phyloP scores from a whole-genome alignment of 257 asterid genomes.

The Voacanga thouarsii region DNA sequence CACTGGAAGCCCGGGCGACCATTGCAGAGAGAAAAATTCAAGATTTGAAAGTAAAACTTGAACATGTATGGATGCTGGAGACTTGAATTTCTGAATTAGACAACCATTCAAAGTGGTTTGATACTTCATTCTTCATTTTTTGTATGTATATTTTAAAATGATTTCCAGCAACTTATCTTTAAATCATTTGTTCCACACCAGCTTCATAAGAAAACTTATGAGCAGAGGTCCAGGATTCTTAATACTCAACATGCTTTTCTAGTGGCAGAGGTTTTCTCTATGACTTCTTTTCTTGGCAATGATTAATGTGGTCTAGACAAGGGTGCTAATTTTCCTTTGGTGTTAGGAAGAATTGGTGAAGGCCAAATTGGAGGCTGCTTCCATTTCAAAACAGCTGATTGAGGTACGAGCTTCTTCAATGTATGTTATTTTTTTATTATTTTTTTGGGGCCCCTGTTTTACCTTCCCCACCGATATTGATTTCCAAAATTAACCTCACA shows the following conservation, averaged over 20 bases:
- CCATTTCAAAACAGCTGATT: conserved; percentile 28
- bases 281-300: background rate
- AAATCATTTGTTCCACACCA: conserved; percentile 21
- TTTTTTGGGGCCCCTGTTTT: no score
- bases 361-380: conserved; percentile 44
- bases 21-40: conserved; percentile 36
- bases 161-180: background rate
- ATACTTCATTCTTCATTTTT: no score
- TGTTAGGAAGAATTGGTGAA: conserved; percentile 51
- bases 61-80: conserved; percentile 27
- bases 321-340: conserved; percentile 18
- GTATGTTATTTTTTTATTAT: background rate
- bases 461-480: background rate
- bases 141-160: no score
- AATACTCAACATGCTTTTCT: conserved; percentile 39
- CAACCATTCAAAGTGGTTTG: background rate
- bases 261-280: conserved; percentile 42
- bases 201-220: conserved; percentile 41
- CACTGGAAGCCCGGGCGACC: conserved; percentile 29
- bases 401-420: no score
- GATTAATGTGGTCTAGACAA: conserved; percentile 6
- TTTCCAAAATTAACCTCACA: background rate
- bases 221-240: conserved; percentile 39
- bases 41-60: conserved; percentile 38
- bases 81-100: background rate